A percentile compares a stretch with the other conserved stretches of the same genome.
Evolutionary conservation across 164 flowering plant species (phyloP).

Genomic region (Stephania cephalantha): DNA sequence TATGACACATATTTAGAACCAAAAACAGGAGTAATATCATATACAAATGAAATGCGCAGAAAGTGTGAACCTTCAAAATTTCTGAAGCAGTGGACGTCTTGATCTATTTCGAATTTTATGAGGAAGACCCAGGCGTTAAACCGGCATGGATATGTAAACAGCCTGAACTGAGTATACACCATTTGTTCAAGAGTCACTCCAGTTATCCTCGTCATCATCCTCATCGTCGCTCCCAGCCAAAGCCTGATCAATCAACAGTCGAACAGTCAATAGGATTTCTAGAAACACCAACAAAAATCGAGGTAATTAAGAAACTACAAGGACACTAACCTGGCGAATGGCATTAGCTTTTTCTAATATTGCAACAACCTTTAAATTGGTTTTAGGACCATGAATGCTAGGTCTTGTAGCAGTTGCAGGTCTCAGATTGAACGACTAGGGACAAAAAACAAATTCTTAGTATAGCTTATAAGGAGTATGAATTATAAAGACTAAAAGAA

Average conservation of each 20-base stretch:
- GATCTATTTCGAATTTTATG: background rate
- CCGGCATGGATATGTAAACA: background rate
- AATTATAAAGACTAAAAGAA: background rate
- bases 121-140: background rate
- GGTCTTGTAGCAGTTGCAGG: constrained; percentile 62
- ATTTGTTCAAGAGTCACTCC: constrained; percentile 67
- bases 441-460: constrained; percentile 7
- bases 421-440: constrained; percentile 88
- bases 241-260: constrained; percentile 36
- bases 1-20: constrained; percentile 8
- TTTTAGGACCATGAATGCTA: constrained; percentile 67
- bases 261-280: background rate
- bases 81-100: background rate
- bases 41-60: constrained; percentile 2
- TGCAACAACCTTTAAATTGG: constrained; percentile 87
- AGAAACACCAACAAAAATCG: constrained; percentile 4
- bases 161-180: background rate
- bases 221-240: constrained; percentile 91
- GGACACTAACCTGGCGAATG: constrained; percentile 72
- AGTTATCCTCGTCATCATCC: constrained; percentile 66
- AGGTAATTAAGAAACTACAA: constrained; percentile 1
- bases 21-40: constrained; percentile 6
- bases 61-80: background rate
- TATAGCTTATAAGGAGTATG: constrained; percentile 2
- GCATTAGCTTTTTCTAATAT: constrained; percentile 96